Evolutionary conservation across 2,329 filamentous ascomycete genomes (phyloP).

Genomic region (Emericellopsis cladophorae): DNA sequence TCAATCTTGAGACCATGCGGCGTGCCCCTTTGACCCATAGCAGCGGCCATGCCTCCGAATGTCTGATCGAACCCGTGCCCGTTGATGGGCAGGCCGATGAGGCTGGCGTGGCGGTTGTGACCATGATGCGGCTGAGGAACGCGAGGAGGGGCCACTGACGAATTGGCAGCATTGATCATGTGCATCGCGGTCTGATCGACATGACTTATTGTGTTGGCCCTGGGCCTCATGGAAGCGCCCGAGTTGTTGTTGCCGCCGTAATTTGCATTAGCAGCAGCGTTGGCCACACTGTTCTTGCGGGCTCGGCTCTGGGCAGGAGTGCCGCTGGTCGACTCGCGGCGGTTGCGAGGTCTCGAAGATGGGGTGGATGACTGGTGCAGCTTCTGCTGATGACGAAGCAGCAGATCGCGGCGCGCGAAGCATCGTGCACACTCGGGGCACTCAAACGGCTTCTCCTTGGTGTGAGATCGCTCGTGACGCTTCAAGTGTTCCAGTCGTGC

Average conservation of each 20-base stretch:
- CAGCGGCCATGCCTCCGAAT: constrained; percentile 60
- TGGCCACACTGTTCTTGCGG: constrained; percentile 83
- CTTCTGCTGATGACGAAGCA: constrained; percentile 95
- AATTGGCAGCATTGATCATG: constrained; percentile 51
- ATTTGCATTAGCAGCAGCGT: constrained; percentile 30
- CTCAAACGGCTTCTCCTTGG: constrained; percentile 97
- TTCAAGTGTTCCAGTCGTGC: constrained; percentile 93
- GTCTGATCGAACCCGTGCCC: constrained; percentile 41
- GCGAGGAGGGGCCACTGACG: constrained; percentile 35
- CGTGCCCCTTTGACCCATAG: constrained; percentile 53
- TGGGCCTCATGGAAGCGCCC: constrained; percentile 58
- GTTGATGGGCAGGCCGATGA: constrained; percentile 49
- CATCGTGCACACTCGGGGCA: constrained; percentile 90
- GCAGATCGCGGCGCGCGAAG: constrained; percentile 84
- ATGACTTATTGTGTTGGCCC: constrained; percentile 94
- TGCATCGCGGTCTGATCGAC: constrained; percentile 68
- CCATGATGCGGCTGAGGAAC: constrained; percentile 34
- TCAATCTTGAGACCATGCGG: constrained; percentile 70
- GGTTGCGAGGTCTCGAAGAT: constrained; percentile 73
- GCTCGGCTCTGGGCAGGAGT: constrained; percentile 58
- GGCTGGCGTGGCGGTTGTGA: constrained; percentile 63
- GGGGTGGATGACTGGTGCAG: constrained; percentile 87
- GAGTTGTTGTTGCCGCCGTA: constrained; percentile 13
- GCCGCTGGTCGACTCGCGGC: constrained; percentile 77
- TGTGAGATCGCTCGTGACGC: constrained; percentile 94